These are phyloP conservation scores for Leptomonas seymouri DNA, from an alignment of 208 protist species.

Conservation along the genomic window DNA sequence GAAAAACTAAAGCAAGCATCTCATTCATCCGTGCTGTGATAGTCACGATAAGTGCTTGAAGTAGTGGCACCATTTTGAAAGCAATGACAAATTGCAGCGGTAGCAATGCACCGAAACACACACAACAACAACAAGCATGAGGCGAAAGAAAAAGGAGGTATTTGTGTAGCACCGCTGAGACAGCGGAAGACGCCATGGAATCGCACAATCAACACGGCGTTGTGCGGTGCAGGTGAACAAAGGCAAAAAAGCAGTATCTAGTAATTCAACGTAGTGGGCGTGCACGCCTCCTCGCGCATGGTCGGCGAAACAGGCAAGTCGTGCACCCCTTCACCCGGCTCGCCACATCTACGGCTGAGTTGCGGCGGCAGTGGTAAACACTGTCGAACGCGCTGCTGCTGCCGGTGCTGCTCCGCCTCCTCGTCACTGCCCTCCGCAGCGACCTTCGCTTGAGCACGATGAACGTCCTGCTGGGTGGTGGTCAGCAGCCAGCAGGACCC, in stretches of 20 bases:
- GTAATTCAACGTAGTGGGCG: slow-evolving; percentile 33
- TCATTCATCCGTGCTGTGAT: too few relatives aligned
- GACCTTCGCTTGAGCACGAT: not conserved
- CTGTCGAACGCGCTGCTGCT: slow-evolving; percentile 1
- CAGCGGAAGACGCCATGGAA: not conserved
- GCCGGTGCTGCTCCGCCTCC: slow-evolving; percentile 15
- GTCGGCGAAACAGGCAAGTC: slow-evolving; percentile 20
- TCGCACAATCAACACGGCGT: not conserved
- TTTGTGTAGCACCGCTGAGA: not conserved
- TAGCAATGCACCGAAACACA: not conserved
- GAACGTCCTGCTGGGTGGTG: slow-evolving; percentile 29
- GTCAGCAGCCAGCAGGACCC: slow-evolving; percentile 32
- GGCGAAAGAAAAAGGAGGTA: slow-evolving; percentile 5
- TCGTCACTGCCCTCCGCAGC: not conserved
- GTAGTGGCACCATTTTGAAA: too few relatives aligned
- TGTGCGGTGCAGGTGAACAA: not conserved
- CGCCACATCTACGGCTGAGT: not conserved
- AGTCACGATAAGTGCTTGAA: too few relatives aligned
- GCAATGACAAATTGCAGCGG: not conserved
- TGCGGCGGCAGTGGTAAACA: slow-evolving; percentile 4
- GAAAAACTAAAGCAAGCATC: too few relatives aligned
- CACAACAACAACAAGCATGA: slow-evolving; percentile 9
- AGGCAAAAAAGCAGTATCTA: slow-evolving; percentile 13
- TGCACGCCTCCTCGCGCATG: slow-evolving; percentile 38
- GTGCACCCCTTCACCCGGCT: not conserved